Conservation (phyloP, 225 moss, liverwort and hornwort genomes). For the Rhytidiadelphus loreus region DNA sequence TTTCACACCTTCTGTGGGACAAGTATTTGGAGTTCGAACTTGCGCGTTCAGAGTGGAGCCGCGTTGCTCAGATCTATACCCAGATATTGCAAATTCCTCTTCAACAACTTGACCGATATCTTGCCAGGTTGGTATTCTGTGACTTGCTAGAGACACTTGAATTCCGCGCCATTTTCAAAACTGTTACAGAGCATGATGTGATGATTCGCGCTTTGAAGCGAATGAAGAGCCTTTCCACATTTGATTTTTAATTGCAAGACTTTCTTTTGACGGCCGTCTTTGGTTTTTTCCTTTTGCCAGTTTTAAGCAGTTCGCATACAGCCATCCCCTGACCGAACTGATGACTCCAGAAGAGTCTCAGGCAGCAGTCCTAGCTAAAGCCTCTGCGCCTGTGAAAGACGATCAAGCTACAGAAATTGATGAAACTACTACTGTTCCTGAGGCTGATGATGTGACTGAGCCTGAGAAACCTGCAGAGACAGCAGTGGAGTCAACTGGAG, state of each 20-base stretch:
- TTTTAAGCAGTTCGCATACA: conserved; percentile 73
- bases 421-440: conserved; percentile 30
- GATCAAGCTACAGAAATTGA: conserved; percentile 18
- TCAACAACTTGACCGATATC: conserved; percentile 68
- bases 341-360: conserved; percentile 64
- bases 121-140: conserved; percentile 37
- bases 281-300: conserved; percentile 18
- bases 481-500: conserved; percentile 1
- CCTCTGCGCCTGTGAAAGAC: conserved; percentile 14
- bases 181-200: neutral
- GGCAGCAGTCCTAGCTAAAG: conserved; percentile 19
- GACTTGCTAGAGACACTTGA: neutral
- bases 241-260: neutral
- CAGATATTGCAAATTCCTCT: conserved; percentile 83
- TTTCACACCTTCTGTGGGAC: conserved; percentile 78
- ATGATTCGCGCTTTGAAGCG: neutral
- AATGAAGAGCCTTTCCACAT: neutral
- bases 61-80: conserved; percentile 76
- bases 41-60: conserved; percentile 76
- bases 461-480: conserved; percentile 33
- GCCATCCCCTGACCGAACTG: conserved; percentile 59
- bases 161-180: neutral
- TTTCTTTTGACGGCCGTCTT: neutral
- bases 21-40: conserved; percentile 94
- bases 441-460: conserved; percentile 39